Evolutionary conservation across 306 rosid species (phyloP), one percentile per base, ranked within the genome.

Genomic region (Cyclanthera cordifolia): DNA sequence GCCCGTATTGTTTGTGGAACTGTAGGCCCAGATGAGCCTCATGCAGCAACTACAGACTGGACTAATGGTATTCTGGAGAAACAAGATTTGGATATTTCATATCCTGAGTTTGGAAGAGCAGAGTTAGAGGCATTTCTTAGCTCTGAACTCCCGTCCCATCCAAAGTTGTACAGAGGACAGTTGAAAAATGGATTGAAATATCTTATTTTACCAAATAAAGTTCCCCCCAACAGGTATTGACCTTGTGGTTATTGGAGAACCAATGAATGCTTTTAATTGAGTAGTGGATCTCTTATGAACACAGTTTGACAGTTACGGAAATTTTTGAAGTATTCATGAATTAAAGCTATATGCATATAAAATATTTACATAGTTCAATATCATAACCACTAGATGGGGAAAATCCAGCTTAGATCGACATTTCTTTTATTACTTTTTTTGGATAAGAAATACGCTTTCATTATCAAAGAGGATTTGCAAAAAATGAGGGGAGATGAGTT

Each of bases 1-100:
- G 76, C 52, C 70, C 86, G 72, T 43, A 13, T 82, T 74, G 85
- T 86, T 1, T 77, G 34, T 60, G 96, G 96, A 57, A 87, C 90
- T 13, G 82, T 89, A 48, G 98, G 98, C 69, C 95, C 96, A 17
- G 96, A 93, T 69, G 96, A 93, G 82, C 98, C 98, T 41, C 98
- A 90, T 68, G 98, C 96, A 39, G 87, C 98, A 52, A 82, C 85
- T 75, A 92, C 89, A 59, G 37, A 90, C 56, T 89, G 95, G 93
- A 87, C 92, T 10, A 95, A 87, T 75, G 90, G 87, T 23, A 23
- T 65, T 69, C 54, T 79, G 69, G 96, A 92, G 78, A 89, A 87
- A 72, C 89, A 84, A 74, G 95, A 80, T 71, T 72, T 74, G 59
- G 80, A 81, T 74, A 17, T 64, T 46, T 79, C 79, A 73, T 85